Evolutionary conservation across 495 filamentous ascomycete species (phyloP), one percentile per base, ranked within the genome.

Genomic region (Clavariopsis aquatica): DNA sequence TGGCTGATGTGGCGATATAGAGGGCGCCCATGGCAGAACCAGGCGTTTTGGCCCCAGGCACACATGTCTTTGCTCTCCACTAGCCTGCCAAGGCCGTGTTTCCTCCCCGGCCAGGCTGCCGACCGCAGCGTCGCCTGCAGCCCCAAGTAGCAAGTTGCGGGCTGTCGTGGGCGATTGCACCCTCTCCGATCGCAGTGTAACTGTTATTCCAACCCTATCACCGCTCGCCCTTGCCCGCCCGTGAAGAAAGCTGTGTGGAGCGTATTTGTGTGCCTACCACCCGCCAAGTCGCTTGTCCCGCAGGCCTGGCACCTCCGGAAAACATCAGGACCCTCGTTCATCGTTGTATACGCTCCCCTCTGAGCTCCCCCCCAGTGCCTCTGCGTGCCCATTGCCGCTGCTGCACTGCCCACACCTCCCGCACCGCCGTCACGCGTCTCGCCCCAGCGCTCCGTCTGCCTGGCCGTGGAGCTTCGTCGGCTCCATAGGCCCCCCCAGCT

Each of bases 401-500:
- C 63, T 55, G 56, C 63, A 54, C 56, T 17, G 38, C 38, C 38
- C n/a, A 2, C 38, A n/a, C 38, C 38, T 6, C 15, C 38, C 8
- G 8, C 38, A 15, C n/a, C 29, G 31, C 49, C n/a, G 47, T 54
- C 57, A 63, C 67, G 54, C 67, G 53, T 63, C 23, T 47, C 20
- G 12, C 31, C 22, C 43, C 17, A 23, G 46, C 46, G 57, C 17
- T 34, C 55, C 59, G 47, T 66, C 68, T 64, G 68, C 64, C 68
- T 70, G 68, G 52, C 69, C 61, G 52, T 55, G 69, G 69, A 68
- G 65, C 68, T 71, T 22, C 22, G 29, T 55, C 52, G 61, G 69
- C 69, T 68, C 68, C 68, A 66, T 47, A 38, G 66, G 64, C 63
- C 67, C 64, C 53, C 65, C 58, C 54, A 70, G 82, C 78, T 84